phyloP scores from a whole-genome alignment of 163 green algal genomes.

The Dunaliella salina region DNA sequence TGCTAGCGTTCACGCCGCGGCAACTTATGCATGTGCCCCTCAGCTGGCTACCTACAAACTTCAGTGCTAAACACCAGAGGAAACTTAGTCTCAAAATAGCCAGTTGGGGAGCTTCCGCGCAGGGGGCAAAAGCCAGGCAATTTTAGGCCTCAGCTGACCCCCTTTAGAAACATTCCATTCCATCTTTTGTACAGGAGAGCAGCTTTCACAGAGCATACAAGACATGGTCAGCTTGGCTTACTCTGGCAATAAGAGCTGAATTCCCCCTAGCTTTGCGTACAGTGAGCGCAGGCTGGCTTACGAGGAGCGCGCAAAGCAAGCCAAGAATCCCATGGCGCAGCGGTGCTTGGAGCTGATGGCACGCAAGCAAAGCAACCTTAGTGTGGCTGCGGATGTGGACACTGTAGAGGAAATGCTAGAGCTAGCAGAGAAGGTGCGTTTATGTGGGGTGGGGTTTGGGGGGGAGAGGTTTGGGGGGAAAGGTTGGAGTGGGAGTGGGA shows the following conservation, averaged over 20 bases:
- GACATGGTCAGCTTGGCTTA: too few relatives aligned
- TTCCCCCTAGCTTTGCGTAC: background rate
- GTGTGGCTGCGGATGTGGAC: slow-evolving; percentile 90
- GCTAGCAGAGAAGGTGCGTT: slow-evolving; percentile 76
- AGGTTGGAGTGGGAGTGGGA: background rate
- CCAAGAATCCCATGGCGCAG: slow-evolving; percentile 71
- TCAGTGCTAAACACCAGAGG: too few relatives aligned
- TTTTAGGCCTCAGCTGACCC: too few relatives aligned
- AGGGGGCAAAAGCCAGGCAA: too few relatives aligned
- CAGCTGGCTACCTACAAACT: too few relatives aligned
- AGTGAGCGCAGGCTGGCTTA: slow-evolving; percentile 63
- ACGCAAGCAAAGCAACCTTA: slow-evolving; percentile 92
- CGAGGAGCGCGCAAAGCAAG: slow-evolving; percentile 64
- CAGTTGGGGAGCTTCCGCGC: too few relatives aligned
- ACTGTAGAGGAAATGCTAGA: slow-evolving; percentile 82
- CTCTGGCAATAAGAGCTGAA: background rate
- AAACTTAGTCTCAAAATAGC: too few relatives aligned
- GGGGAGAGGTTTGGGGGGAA: background rate
- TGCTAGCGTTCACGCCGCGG: too few relatives aligned
- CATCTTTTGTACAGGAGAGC: too few relatives aligned
- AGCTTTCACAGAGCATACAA: too few relatives aligned
- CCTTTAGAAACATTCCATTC: too few relatives aligned
- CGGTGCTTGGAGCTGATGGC: slow-evolving; percentile 90
- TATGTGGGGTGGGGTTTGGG: background rate
- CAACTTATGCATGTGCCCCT: too few relatives aligned